A percentile compares a stretch with the other conserved stretches of the same genome.
Evolutionary conservation across 805 yeast species (phyloP).

Genomic region (Candida germanica): DNA sequence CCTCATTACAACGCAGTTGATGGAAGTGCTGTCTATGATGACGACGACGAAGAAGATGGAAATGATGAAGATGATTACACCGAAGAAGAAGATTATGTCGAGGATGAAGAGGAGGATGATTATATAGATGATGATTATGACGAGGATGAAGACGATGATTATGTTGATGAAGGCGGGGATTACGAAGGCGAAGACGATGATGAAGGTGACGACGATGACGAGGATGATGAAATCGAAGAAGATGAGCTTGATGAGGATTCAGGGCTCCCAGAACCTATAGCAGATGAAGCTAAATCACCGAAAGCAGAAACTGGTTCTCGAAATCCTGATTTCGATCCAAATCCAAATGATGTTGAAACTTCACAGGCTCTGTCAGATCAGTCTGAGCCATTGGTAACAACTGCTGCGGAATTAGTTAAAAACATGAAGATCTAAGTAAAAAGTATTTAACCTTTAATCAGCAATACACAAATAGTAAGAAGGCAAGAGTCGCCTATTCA

Average conservation of each 20-base stretch:
- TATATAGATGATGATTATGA: constrained; percentile 10
- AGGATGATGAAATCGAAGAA: constrained; percentile 12
- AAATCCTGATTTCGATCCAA: too few species aligned
- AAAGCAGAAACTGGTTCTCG: too few species aligned
- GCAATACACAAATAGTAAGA: too few species aligned
- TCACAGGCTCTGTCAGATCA: not conserved
- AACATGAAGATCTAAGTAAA: too few species aligned
- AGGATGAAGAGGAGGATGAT: constrained; percentile 10
- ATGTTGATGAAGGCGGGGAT: constrained; percentile 12
- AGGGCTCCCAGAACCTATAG: constrained; percentile 5
- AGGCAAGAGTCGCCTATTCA: too few species aligned
- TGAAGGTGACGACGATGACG: constrained; percentile 3
- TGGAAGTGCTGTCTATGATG: not conserved
- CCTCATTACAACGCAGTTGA: constrained; percentile 14
- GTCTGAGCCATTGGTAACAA: constrained; percentile 2
- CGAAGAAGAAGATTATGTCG: constrained; percentile 12
- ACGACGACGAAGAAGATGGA: constrained; percentile 15
- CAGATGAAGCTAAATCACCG: too few species aligned
- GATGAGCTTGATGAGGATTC: constrained; percentile 8
- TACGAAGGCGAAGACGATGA: constrained; percentile 8
- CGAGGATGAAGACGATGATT: constrained; percentile 16
- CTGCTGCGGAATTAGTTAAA: constrained; percentile 7
- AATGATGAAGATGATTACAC: constrained; percentile 15
- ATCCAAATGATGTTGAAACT: too few species aligned
- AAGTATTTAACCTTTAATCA: too few species aligned